Evolutionary conservation across 2,329 filamentous ascomycete species (phyloP), one percentile per base, ranked within the genome.

Genomic region (Ophiostoma novo-ulmi): DNA sequence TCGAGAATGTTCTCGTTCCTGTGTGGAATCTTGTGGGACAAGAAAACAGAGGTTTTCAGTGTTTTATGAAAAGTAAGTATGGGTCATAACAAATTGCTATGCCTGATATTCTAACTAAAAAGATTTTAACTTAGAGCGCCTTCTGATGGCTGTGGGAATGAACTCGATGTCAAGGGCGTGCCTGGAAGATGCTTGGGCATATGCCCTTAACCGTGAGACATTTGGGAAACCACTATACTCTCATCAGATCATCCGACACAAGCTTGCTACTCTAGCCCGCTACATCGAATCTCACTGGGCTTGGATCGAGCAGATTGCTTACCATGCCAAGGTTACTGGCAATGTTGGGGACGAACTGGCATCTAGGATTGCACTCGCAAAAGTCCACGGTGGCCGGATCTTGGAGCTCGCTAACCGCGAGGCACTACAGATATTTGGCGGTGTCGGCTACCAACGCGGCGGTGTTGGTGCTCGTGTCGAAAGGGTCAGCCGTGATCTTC

Each of bases 201-300:
- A 88, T 75, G 85, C 86, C 2, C 78, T 81, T 64, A 81, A 78
- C 7, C 80, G 86, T 5, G 80, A 86, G 71, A 88, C 87, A 0
- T 89, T 89, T 74, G 87, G 87, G 26, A 83, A 83, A 61, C 83
- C 85, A 0, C 79, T 89, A 4, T 84, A 88, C 69, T 77, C 83
- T 14, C 85, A 85, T 75, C 85, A 88, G 68, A 84, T 87, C 58
- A 89, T 89, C 70, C 82, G 84, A 22, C 80, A 83, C 26, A 89
- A 89, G 75, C 81, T 89, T 17, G 82, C 85, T n/a, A 86, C 83
- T 48, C 81, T 89, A 68, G 86, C 85, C 0, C 80, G 85, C 13
- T 82, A 85, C 73, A 83, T 89, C n/a, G 87, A 89, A 73, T 84
- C 85, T 0, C 85, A 87, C 65, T 87, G 85, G 78, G 85, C 87